Evolutionary conservation across 139 green algal genomes (phyloP).

Genomic region (Coelastrella sp.): DNA sequence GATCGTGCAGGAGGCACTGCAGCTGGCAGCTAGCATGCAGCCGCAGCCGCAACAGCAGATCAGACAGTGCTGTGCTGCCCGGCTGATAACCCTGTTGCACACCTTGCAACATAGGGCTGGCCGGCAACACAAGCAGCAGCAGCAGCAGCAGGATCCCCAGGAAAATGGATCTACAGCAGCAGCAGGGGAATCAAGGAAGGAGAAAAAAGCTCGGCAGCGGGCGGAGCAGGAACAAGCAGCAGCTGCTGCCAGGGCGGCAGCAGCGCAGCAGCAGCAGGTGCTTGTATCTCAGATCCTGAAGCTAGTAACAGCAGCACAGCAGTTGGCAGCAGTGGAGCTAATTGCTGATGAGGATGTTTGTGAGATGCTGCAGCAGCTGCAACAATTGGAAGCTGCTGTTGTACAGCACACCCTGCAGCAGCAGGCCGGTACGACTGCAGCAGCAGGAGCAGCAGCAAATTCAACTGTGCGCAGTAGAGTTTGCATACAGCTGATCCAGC

Average conservation of each 20-base stretch:
- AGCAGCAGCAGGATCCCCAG: slow-evolving; percentile 24
- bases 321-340: background rate
- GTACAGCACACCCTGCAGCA: slow-evolving; percentile 11
- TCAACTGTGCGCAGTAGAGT: slow-evolving; percentile 17
- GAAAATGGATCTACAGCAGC: background rate
- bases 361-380: slow-evolving; percentile 45
- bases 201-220: slow-evolving; percentile 15
- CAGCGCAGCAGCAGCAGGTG: slow-evolving; percentile 53
- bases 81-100: slow-evolving; percentile 63
- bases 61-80: slow-evolving; percentile 62
- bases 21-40: slow-evolving; percentile 12
- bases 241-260: slow-evolving; percentile 70
- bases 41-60: slow-evolving; percentile 40
- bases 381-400: background rate
- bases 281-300: slow-evolving; percentile 31
- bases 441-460: slow-evolving; percentile 6
- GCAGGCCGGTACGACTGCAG: background rate
- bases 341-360: slow-evolving; percentile 16
- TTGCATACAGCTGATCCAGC: slow-evolving; percentile 63
- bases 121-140: slow-evolving; percentile 39
- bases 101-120: slow-evolving; percentile 40
- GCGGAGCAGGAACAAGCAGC: slow-evolving; percentile 44
- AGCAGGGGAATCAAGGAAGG: background rate
- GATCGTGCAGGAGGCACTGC: background rate
- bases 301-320: slow-evolving; percentile 3